Percentiles rank a stretch among this genome's conserved stretches.
These are phyloP conservation scores for Globisporangium acanthophoron DNA, from an alignment of 352 stramenopile genomes.

Conservation along the genomic window DNA sequence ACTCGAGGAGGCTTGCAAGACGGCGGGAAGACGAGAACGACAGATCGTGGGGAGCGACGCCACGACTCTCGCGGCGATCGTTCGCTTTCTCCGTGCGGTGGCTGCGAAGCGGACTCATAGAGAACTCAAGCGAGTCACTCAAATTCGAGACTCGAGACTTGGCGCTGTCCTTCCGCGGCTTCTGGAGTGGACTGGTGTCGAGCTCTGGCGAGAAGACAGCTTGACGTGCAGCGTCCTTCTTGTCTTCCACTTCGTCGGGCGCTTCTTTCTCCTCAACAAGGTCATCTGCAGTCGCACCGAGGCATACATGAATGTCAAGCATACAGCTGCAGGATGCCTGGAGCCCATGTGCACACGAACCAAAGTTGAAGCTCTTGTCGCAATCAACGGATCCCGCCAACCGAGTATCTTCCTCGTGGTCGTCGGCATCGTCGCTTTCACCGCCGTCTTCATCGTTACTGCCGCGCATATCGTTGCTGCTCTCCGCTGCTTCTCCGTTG, in stretches of 20 bases:
- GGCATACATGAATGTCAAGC: not conserved
- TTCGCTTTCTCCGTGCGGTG: not conserved
- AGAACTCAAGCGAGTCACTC: slow-evolving; percentile 2
- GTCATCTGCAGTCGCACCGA: slow-evolving; percentile 16
- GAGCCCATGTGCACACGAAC: slow-evolving; percentile 15
- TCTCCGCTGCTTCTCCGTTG: not conserved
- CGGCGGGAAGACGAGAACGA: slow-evolving; percentile 36
- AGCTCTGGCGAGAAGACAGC: not conserved
- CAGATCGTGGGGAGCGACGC: not conserved
- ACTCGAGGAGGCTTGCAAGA: slow-evolving; percentile 58
- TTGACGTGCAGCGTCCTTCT: not conserved
- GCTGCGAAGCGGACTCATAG: not conserved
- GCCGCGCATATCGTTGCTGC: not conserved
- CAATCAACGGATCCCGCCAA: not conserved
- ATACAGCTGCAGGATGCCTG: not conserved
- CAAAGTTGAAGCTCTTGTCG: slow-evolving; percentile 44
- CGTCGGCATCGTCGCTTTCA: not conserved
- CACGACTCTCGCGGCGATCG: not conserved
- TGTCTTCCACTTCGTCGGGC: not conserved
- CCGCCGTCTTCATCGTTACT: not conserved
- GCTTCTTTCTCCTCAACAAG: slow-evolving; percentile 23
- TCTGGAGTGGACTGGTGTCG: not conserved
- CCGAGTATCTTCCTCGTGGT: not conserved
- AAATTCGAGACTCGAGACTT: not conserved
- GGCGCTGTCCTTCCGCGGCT: not conserved